Evolutionary conservation across 1,284 basidiomycete genomes (phyloP), one percentile per base, ranked within the genome.

Genomic region (Moniliella sp.): DNA sequence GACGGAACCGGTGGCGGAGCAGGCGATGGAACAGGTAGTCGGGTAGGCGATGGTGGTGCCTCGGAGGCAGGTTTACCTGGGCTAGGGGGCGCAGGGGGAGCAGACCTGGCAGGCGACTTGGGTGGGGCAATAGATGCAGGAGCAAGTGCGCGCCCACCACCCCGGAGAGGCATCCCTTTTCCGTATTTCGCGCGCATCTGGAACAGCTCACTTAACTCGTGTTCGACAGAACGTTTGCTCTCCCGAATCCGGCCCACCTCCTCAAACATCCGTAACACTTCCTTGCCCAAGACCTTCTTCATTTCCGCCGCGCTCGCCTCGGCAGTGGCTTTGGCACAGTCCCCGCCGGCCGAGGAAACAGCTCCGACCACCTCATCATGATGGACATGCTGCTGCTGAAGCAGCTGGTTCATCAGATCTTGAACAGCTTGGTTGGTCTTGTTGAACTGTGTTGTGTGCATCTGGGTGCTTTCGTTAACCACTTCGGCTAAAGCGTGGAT

Each of bases 191-290:
- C 30, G 34, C 50, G 50, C 32, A 52, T 50, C 15, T 35, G 28
- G 42, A 49, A 53, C 15, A 53, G 32, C 29, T 53, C 50, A 0
- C 47, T 41, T 21, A 53, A 48, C 27, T 53, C 50, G 15, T 38
- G 35, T 34, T 53, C 50, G 18, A 53, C 27, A 15, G 38, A 35
- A 2, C 45, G 25, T 25, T 53, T 53, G 4, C 41, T 43, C 32
- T 53, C 48, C 2, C 50, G 34, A 12, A 53, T 53, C 43, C 45
- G 46, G 21, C 48, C 50, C 4, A 53, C 48, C 18, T 53, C 50
- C 14, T 53, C 48, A 42, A 53, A 49, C 50, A 53, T 53, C 4
- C 34, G 35, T 10, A 28, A 37, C 8, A 53, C 44, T 33, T 50
- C 46, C 16, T 39, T 31, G 33, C 36, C 34, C 21, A 53, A 32